These are phyloP conservation scores for Trichoderma atrobrunneum DNA, from an alignment of 2,329 filamentous ascomycete genomes.

Conservation along the genomic window DNA sequence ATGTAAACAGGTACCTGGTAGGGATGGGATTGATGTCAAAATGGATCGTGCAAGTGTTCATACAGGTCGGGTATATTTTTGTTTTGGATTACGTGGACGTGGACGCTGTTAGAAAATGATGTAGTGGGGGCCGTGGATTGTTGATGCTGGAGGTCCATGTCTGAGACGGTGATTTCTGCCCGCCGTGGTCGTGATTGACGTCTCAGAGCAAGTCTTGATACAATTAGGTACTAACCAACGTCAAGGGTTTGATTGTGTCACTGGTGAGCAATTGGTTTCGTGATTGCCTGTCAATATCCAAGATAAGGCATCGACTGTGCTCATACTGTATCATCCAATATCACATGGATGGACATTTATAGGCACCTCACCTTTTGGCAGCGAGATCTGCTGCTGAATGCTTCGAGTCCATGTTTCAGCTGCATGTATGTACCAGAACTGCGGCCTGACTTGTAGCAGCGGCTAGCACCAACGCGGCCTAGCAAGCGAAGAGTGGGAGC, in stretches of 20 bases:
- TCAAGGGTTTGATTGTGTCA: background rate
- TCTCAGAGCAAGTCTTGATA: background rate
- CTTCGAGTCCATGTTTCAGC: background rate
- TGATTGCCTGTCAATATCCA: background rate
- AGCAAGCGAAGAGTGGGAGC: background rate
- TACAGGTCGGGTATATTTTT: background rate
- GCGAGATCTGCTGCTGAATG: background rate
- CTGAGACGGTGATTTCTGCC: background rate
- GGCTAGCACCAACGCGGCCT: constrained; percentile 14
- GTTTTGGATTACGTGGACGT: background rate
- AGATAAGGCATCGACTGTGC: background rate
- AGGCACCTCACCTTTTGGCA: no score
- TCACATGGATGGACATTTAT: background rate
- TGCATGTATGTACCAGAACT: background rate
- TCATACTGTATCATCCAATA: background rate
- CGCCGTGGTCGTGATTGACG: background rate
- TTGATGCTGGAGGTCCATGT: background rate
- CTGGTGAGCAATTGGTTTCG: background rate
- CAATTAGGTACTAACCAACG: background rate
- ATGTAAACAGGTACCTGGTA: background rate
- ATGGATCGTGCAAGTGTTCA: background rate
- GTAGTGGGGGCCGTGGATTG: background rate
- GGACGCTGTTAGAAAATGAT: no score
- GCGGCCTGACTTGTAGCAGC: background rate
- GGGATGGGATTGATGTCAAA: background rate